Evolutionary conservation across 2,329 filamentous ascomycete species (phyloP).

Genomic region (Ophiostoma montium): DNA sequence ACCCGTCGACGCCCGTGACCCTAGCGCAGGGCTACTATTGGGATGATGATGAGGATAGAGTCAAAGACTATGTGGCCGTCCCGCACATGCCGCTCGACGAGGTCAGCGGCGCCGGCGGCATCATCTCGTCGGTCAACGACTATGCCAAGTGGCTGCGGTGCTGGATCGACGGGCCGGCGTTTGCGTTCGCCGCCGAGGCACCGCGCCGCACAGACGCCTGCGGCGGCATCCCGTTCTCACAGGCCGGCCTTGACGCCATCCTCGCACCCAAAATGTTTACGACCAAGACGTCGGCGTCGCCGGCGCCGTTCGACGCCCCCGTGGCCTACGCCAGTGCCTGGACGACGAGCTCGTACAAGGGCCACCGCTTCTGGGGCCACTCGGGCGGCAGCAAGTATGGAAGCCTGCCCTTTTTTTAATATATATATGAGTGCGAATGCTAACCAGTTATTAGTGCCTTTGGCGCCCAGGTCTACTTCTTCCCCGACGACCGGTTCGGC

Average conservation of each 20-base stretch:
- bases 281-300: conserved; percentile 6
- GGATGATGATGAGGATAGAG: conserved; percentile 18
- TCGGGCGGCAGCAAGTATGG: conserved; percentile 26
- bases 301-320: conserved; percentile 19
- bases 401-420: background rate
- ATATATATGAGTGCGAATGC: too few relatives aligned
- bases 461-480: conserved; percentile 28
- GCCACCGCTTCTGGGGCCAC: conserved; percentile 28
- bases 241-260: conserved; percentile 20
- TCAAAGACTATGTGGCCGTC: conserved; percentile 17
- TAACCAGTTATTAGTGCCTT: conserved; percentile 20
- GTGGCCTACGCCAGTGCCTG: conserved; percentile 29
- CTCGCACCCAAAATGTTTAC: conserved; percentile 21
- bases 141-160: conserved; percentile 37
- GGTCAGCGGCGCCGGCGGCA: conserved; percentile 26
- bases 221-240: conserved; percentile 21
- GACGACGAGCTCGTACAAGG: conserved; percentile 25
- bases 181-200: background rate
- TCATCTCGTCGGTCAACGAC: conserved; percentile 33
- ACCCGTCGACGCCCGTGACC: conserved; percentile 1
- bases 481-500: conserved; percentile 29
- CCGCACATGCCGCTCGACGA: conserved; percentile 18
- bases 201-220: conserved; percentile 1
- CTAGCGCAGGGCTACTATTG: conserved; percentile 31
- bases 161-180: conserved; percentile 23